Conservation (phyloP, 441 rosid genomes). For the Erysimum cheiri region DNA sequence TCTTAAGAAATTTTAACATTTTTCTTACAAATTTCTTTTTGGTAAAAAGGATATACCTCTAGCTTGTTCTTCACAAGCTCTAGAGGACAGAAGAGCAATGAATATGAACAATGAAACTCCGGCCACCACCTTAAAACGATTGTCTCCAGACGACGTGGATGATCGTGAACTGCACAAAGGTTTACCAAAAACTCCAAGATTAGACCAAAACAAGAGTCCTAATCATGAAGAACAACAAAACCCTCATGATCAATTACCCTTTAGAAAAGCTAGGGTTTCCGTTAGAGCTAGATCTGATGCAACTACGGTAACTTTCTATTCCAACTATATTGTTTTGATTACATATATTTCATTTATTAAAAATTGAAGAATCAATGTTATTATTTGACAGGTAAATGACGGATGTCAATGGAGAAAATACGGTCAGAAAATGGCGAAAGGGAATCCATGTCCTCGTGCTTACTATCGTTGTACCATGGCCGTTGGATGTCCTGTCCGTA, state of each 20-base stretch:
- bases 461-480: constrained; percentile 94
- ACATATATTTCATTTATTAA: too few species aligned
- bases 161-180: constrained; percentile 51
- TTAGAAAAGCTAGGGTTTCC: constrained; percentile 87
- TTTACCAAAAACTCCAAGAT: constrained; percentile 52
- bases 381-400: constrained; percentile 58
- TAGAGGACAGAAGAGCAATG: constrained; percentile 36
- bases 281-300: constrained; percentile 89
- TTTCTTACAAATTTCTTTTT: not conserved
- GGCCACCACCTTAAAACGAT: constrained; percentile 47
- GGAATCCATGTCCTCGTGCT: constrained; percentile 88
- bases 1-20: not conserved
- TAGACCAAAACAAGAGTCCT: constrained; percentile 47
- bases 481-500: constrained; percentile 84
- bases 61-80: constrained; percentile 25
- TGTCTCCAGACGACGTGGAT: constrained; percentile 45
- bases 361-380: not conserved
- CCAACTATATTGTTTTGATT: too few species aligned
- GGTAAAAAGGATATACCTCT: constrained; percentile 22
- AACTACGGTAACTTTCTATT: constrained; percentile 53
- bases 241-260: constrained; percentile 51
- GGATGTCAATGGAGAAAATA: constrained; percentile 95
- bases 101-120: constrained; percentile 46
- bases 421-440: constrained; percentile 89
- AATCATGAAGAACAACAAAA: constrained; percentile 49